phyloP scores from a whole-genome alignment of 345 rosid species.

The Populus euphratica region DNA sequence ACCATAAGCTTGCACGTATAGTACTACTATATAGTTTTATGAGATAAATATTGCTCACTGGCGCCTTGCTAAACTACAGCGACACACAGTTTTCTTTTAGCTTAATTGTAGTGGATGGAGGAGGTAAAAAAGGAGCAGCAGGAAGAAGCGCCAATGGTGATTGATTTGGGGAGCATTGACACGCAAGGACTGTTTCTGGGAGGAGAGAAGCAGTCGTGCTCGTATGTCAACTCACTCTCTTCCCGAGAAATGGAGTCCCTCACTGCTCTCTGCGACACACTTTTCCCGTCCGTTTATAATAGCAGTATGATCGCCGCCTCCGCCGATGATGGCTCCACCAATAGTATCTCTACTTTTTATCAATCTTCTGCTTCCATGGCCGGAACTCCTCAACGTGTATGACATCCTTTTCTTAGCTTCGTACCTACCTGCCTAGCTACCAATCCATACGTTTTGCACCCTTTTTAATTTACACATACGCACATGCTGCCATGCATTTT shows the following conservation, averaged over 20 bases:
- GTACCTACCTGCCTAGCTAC: neutral
- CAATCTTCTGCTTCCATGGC: conserved; percentile 64
- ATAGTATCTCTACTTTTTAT: conserved; percentile 33
- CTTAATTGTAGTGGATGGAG: no score
- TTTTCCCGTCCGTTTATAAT: conserved; percentile 48
- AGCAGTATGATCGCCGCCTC: conserved; percentile 2
- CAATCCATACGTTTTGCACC: neutral
- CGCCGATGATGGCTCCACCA: neutral
- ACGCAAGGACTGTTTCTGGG: neutral
- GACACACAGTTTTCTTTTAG: no score
- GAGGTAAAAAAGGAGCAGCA: neutral
- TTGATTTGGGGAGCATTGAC: neutral
- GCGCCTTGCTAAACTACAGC: no score
- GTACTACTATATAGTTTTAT: no score
- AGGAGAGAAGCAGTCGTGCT: conserved; percentile 13
- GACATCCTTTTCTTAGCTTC: neutral
- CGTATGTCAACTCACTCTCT: conserved; percentile 45
- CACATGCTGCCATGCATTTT: no score
- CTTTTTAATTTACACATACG: neutral
- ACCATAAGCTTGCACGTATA: no score
- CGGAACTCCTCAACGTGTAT: conserved; percentile 67
- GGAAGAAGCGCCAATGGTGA: neutral
- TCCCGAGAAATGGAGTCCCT: conserved; percentile 67
- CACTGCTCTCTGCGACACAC: conserved; percentile 60
- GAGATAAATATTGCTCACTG: no score